A percentile compares a stretch with the other conserved stretches of the same genome.
These are phyloP conservation scores for Pythium aphanidermatum DNA, from an alignment of 352 stramenopile genomes.

Conservation along the genomic window DNA sequence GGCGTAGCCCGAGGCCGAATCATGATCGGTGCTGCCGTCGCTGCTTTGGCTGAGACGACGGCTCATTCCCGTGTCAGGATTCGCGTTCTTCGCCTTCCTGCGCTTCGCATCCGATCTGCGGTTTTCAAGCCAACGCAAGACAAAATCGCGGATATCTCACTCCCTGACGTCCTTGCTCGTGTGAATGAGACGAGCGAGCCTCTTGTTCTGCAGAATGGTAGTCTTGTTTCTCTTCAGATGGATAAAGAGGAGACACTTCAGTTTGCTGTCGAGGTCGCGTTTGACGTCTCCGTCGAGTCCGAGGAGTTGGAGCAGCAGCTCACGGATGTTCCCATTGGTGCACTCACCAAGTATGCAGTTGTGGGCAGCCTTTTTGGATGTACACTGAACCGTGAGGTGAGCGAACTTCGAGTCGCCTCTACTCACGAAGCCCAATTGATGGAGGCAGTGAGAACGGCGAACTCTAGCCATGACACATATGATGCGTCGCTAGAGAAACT, in stretches of 20 bases:
- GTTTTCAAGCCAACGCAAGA: no score
- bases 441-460: not conserved
- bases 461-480: not conserved
- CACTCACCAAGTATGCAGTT: conserved; percentile 50
- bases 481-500: conserved; percentile 19
- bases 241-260: conserved; percentile 10
- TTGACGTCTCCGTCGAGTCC: conserved; percentile 37
- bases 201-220: conserved; percentile 6
- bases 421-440: conserved; percentile 10
- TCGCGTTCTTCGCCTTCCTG: not conserved
- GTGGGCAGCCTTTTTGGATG: conserved; percentile 29
- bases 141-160: no score
- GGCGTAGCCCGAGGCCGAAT: no score
- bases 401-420: conserved; percentile 27
- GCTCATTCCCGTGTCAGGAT: no score
- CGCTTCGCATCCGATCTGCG: no score
- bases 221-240: not conserved
- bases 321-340: conserved; percentile 42
- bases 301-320: conserved; percentile 41
- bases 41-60: no score
- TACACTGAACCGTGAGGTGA: conserved; percentile 23
- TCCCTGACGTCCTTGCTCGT: no score
- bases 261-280: conserved; percentile 19
- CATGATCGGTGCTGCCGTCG: no score
- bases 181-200: no score